Evolutionary conservation across 2,329 filamentous ascomycete species (phyloP).

Genomic region (Penicillium paneum): DNA sequence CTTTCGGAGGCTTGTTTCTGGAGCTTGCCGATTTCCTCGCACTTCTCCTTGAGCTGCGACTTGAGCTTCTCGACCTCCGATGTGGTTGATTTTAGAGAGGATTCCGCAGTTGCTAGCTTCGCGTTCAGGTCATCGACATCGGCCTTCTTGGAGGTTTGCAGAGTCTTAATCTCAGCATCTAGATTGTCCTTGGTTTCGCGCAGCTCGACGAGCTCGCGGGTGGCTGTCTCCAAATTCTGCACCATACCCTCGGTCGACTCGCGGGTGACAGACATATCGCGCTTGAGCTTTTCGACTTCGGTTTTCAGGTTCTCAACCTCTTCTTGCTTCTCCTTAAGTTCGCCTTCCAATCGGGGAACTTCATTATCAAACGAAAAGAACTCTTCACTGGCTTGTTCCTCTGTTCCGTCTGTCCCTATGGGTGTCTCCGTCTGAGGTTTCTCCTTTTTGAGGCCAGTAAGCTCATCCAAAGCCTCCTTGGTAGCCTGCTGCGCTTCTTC

Average conservation of each 20-base stretch:
- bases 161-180: constrained; percentile 46
- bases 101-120: constrained; percentile 34
- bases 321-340: constrained; percentile 66
- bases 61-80: constrained; percentile 35
- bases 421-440: constrained; percentile 3
- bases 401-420: constrained; percentile 16
- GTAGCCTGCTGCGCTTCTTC: constrained; percentile 65
- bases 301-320: constrained; percentile 68
- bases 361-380: constrained; percentile 94
- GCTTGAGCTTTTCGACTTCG: constrained; percentile 65
- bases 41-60: constrained; percentile 41
- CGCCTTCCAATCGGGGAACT: constrained; percentile 72
- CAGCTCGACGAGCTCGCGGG: constrained; percentile 58
- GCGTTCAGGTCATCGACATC: constrained; percentile 43
- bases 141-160: constrained; percentile 42
- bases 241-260: constrained; percentile 68
- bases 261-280: constrained; percentile 67
- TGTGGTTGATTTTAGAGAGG: constrained; percentile 29
- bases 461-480: constrained; percentile 61
- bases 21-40: constrained; percentile 38
- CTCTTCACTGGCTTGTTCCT: constrained; percentile 56
- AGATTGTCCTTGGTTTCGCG: constrained; percentile 53
- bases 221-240: constrained; percentile 63
- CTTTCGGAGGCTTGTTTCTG: constrained; percentile 29
- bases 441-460: constrained; percentile 53